Evolutionary conservation across 106 monocot species (phyloP), one percentile per base, ranked within the genome.

Genomic region (Acanthochlamys bracteata): DNA sequence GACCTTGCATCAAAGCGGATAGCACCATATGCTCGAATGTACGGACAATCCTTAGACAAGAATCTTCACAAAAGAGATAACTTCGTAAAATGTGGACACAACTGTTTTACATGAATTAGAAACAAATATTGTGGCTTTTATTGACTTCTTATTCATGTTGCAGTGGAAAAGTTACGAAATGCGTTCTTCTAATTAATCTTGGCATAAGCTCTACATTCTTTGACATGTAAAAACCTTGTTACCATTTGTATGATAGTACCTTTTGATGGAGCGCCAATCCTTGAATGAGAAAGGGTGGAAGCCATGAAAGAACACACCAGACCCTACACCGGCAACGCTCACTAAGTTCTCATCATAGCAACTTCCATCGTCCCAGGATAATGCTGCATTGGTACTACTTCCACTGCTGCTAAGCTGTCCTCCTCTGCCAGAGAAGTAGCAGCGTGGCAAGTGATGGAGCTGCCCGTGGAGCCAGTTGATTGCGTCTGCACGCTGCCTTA

Each of bases 1-100:
- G 81, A 63, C 16, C 72, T 79, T 24, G 94, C 75, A 76, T 95
- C 94, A 73, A 95, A 95, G 25, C 94, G 84, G 10, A 95, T 86
- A 21, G 82, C 84, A 57, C 94, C 94, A 69, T 95, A 95, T 52
- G 94, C 94, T 54, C 90, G 94, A 67, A 95, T 82, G 8, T 77
- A 65, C 33, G 94, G 87, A 42, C 79, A 82, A 24, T 84, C 78
- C 41, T 77, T 82, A 16, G 84, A 78, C 23, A 95, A 84, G 60
- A 95, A 90, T 69, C 94, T 95, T 75, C 58, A 72, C n/a, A 26
- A 42, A 61, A 65, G 10, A 45, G 13, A 45, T 45, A 45, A 45
- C 43, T 45, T 45, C 43, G n/a, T n/a, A n/a, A n/a, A 49, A 60
- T 10, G 24, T 7, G 51, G 67, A 39, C 16, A 19, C 60, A 55